Base-by-base conservation (phyloP, 2,329 filamentous ascomycete species). In the Ophiocordyceps unilateralis region DNA sequence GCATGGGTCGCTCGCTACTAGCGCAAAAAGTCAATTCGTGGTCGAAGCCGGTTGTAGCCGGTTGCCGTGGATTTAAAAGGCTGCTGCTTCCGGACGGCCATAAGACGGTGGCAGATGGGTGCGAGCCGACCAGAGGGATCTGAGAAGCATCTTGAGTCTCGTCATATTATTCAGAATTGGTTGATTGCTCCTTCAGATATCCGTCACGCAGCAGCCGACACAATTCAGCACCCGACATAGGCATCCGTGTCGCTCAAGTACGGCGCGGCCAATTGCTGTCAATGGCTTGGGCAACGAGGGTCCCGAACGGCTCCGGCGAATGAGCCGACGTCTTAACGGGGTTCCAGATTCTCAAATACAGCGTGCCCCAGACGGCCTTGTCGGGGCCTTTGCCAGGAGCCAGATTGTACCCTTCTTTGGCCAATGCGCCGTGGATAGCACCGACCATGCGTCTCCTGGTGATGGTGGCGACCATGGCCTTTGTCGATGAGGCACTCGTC, bases 361-460 rank as follows among this genome's bases (percentile, higher is more conserved):
- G 37, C 2, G 56, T 57, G 1, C 56, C 56, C 12, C 45, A 37
- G 2, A 58, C 46, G 20, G 49, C 43, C 40, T 38, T 48, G 14
- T 30, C 43, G 12, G 36, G 28, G 2, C 41, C 46, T 3, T 42
- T 22, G 2, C 49, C 39, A 40, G 51, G 38, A 22, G 37, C 40
- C 8, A 45, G 12, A 17, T 15, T 42, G 39, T 56, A 54, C 19
- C 57, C 57, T 39, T 54, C 43, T 5, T 51, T 46, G 34, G 51
- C 47, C 41, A 62, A 42, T 3, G 53, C 51, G 17, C 30, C 21
- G 46, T 55, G 58, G 17, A 62, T 44, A 22, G 53, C 52, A 8
- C 46, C 40, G 15, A 50, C 50, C 28, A 63, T 14, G 22, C 55
- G 51, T 28, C 52, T 47, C 44, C 48, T 46, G 11, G 52, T 49